Base-by-base conservation (phyloP, 139 green algal species). In the Volvox reticuliferus region DNA sequence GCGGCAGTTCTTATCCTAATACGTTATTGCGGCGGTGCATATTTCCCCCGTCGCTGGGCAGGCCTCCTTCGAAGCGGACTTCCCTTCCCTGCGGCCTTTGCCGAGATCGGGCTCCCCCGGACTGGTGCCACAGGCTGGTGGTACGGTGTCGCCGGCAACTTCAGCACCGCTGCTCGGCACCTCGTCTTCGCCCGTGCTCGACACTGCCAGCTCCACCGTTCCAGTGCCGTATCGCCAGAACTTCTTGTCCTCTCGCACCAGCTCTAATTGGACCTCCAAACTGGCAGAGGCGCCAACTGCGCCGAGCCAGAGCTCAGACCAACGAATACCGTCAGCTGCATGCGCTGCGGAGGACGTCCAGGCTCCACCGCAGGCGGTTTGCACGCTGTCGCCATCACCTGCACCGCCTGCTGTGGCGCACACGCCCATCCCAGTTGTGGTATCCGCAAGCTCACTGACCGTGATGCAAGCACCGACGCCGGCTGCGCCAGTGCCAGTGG, bases 251-350 rank as follows among this genome's bases (percentile, higher is more conserved):
- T 63, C 85, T 6, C 44, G 85, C 0, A 83, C 85, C 17, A 75
- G 19, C 69, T 89, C 85, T 3, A 89, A 89, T 32, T 90, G 86
- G 86, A 90, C 86, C 21, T 85, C 75, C 32, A 85, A 85, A 73
- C 61, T 90, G 32, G 86, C 86, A 18, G 86, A 90, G 61, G 86
- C 75, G 65, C 65, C 63, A 19, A 24, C 82, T 19, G 61, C 62
- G 30, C 19, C 78, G 18, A 61, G 33, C 30, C 33, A 33, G 5
- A 44, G 20, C 35, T 26, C 36, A 84, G 30, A 36, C 44, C 13
- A n/a, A n/a, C 28, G 14, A n/a, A 32, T n/a, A n/a, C 71, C 30
- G 35, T n/a, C 82, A 24, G 35, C 33, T 71, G 24, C 2, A 26
- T 0, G 63, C 17, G 5, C 50, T 68, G 26, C 19, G 9, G 68